Percentiles rank a stretch among this genome's conserved stretches.
Conservation (phyloP, 768 basidiomycete species). For the Mycena olivaceomarginata region DNA sequence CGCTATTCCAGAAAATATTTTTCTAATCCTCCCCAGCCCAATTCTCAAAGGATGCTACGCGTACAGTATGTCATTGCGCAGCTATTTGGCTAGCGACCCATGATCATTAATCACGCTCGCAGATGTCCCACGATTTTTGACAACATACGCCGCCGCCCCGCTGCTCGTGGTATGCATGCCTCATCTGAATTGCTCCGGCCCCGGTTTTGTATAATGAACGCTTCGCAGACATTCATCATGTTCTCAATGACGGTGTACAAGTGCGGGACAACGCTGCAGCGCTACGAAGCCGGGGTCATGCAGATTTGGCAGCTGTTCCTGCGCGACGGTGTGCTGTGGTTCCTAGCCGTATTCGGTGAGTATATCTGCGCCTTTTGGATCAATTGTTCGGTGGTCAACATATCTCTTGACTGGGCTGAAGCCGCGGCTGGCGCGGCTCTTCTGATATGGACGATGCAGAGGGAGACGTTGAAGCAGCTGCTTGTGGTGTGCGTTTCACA, state of each 20-base stretch:
- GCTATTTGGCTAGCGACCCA: background rate
- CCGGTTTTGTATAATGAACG: too few species aligned
- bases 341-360: background rate
- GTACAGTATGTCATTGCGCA: slow-evolving; percentile 1
- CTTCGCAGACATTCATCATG: slow-evolving; percentile 19
- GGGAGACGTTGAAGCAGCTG: slow-evolving; percentile 28
- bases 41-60: slow-evolving; percentile 16
- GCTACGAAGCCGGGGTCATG: background rate
- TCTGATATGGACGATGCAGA: slow-evolving; percentile 26
- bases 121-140: slow-evolving; percentile 2
- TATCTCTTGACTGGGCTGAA: background rate
- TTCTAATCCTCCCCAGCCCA: background rate
- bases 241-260: slow-evolving; percentile 12
- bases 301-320: slow-evolving; percentile 7
- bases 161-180: background rate
- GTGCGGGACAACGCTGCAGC: background rate
- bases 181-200: background rate
- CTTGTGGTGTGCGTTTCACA: slow-evolving; percentile 29
- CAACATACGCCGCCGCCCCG: background rate
- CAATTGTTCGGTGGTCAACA: background rate
- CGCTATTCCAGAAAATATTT: background rate
- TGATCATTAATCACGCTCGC: background rate
- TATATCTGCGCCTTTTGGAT: background rate
- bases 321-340: slow-evolving; percentile 11
- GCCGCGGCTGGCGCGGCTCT: slow-evolving; percentile 23